Conservation (phyloP, 345 rosid genomes). For the Hibiscus mutabilis region DNA sequence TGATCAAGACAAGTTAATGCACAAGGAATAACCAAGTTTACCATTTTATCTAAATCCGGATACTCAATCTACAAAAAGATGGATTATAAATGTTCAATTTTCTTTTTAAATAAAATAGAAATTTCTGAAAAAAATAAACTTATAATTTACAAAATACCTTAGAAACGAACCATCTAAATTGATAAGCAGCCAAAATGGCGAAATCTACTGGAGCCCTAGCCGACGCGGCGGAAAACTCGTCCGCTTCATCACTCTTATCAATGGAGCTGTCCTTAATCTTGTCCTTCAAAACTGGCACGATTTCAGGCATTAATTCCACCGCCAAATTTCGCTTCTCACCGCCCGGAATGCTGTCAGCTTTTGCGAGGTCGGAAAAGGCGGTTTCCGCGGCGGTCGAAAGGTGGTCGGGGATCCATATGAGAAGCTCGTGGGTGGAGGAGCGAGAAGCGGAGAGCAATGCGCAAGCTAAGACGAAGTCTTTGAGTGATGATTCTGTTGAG, state of each 20-base stretch:
- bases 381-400: conserved; percentile 29
- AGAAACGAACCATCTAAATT: conserved; percentile 80
- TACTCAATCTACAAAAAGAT: conserved; percentile 40
- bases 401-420: conserved; percentile 58
- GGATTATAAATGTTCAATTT: neutral
- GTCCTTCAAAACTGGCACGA: conserved; percentile 52
- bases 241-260: conserved; percentile 42
- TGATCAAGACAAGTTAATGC: conserved; percentile 86
- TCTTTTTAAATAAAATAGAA: neutral
- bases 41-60: conserved; percentile 51
- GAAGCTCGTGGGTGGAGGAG: conserved; percentile 47
- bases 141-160: conserved; percentile 36
- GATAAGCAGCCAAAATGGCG: conserved; percentile 62
- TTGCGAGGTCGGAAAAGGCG: conserved; percentile 34
- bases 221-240: conserved; percentile 51
- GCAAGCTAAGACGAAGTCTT: conserved; percentile 53
- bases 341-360: conserved; percentile 22
- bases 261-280: conserved; percentile 59
- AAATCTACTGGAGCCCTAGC: conserved; percentile 63
- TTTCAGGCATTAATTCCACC: conserved; percentile 47
- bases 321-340: conserved; percentile 31
- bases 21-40: conserved; percentile 78
- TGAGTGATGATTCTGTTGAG: conserved; percentile 25
- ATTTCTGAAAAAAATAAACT: neutral
- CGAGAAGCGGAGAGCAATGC: conserved; percentile 56